phyloP scores from a whole-genome alignment of 169 alveolate species.

The Cystoisospora suis region DNA sequence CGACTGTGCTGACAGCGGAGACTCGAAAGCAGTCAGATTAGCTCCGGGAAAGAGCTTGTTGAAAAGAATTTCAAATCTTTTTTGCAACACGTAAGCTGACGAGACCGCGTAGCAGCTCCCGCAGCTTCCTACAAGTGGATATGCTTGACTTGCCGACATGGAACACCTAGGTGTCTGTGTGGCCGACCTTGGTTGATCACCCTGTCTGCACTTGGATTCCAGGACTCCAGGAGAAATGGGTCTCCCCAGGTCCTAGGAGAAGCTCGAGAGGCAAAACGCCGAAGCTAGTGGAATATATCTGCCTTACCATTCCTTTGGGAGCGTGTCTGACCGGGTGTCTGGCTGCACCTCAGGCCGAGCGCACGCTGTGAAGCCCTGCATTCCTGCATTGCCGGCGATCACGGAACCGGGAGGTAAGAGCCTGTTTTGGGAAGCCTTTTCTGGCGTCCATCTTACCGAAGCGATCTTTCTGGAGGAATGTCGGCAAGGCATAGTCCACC shows the following conservation, averaged over 20 bases:
- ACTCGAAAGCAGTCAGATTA: neutral
- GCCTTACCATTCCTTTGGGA: conserved; percentile 60
- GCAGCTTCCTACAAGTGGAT: conserved; percentile 83
- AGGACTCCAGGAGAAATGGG: conserved; percentile 55
- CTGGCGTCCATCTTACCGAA: too few species aligned
- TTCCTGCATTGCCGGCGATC: neutral
- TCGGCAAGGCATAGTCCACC: conserved; percentile 44
- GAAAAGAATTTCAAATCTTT: conserved; percentile 73
- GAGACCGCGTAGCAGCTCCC: conserved; percentile 96
- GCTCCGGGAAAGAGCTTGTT: conserved; percentile 30
- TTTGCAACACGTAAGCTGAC: conserved; percentile 82
- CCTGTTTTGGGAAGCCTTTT: too few species aligned
- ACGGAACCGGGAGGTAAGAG: too few species aligned
- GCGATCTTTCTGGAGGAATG: conserved; percentile 11
- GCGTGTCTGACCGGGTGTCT: too few species aligned
- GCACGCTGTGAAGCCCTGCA: neutral
- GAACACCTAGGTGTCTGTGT: neutral
- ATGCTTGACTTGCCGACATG: neutral
- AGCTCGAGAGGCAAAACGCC: neutral
- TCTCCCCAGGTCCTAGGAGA: conserved; percentile 68
- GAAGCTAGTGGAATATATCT: neutral
- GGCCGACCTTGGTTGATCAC: conserved; percentile 53
- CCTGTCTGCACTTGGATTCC: conserved; percentile 25
- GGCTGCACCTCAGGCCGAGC: neutral
- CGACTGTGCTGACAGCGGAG: conserved; percentile 73